Evolutionary conservation across 1,139 yeast genomes (phyloP).

Genomic region (Diutina mesorugosa): DNA sequence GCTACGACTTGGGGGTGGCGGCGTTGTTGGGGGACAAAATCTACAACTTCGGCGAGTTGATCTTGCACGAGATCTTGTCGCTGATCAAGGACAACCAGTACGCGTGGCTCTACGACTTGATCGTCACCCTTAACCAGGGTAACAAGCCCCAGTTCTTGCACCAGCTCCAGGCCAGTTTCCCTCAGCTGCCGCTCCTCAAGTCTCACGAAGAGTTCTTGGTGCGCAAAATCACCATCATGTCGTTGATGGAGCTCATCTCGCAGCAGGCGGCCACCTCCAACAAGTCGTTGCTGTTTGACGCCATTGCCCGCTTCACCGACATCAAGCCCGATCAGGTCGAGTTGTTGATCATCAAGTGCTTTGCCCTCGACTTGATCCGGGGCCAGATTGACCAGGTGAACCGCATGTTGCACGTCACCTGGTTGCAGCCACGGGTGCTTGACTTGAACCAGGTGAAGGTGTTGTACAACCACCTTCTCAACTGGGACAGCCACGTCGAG

Average conservation of each 20-base stretch:
- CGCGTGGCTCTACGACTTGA: conserved; percentile 62
- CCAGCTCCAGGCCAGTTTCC: conserved; percentile 23
- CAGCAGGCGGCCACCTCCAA: conserved; percentile 54
- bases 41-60: conserved; percentile 90
- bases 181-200: conserved; percentile 47
- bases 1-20: conserved; percentile 73
- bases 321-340: conserved; percentile 68
- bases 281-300: conserved; percentile 60
- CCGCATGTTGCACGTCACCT: conserved; percentile 64
- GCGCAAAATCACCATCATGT: conserved; percentile 87
- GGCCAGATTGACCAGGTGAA: conserved; percentile 86
- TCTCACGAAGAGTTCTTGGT: conserved; percentile 55
- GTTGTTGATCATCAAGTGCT: conserved; percentile 81
- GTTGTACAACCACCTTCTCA: conserved; percentile 60
- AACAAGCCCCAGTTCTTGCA: conserved; percentile 50
- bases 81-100: conserved; percentile 36
- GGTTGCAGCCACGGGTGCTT: conserved; percentile 95
- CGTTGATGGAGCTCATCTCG: conserved; percentile 80
- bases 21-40: conserved; percentile 87
- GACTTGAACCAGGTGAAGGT: conserved; percentile 65
- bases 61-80: conserved; percentile 74
- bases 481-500: conserved; percentile 70
- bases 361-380: conserved; percentile 67
- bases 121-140: conserved; percentile 67
- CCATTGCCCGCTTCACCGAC: conserved; percentile 63